phyloP scores from a whole-genome alignment of 139 green algal genomes.

The Haematococcus lacustris region DNA sequence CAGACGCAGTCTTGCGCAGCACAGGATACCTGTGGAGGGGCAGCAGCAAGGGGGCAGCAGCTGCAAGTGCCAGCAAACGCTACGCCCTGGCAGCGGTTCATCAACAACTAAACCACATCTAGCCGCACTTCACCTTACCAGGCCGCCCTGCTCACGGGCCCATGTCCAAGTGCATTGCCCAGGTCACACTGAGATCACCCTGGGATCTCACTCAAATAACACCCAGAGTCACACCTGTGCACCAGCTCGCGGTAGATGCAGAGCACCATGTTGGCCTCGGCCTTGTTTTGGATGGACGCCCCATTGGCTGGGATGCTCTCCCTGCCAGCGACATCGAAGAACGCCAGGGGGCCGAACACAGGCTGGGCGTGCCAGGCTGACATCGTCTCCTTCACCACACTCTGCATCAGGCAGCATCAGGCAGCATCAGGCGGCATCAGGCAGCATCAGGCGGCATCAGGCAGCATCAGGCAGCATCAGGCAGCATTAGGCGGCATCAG shows the following conservation, averaged over 20 bases:
- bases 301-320: slow-evolving; percentile 16
- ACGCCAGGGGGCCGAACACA: slow-evolving; percentile 70
- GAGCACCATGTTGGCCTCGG: slow-evolving; percentile 67
- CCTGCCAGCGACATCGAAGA: slow-evolving; percentile 69
- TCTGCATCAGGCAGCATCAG: slow-evolving; percentile 8
- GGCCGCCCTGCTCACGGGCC: too few species aligned
- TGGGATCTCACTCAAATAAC: not conserved
- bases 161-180: too few species aligned
- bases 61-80: too few species aligned
- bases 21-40: slow-evolving; percentile 45
- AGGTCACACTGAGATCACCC: too few species aligned
- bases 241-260: slow-evolving; percentile 42
- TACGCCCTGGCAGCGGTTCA: too few species aligned
- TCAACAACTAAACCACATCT: too few species aligned
- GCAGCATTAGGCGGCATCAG: too few species aligned
- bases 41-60: too few species aligned
- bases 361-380: slow-evolving; percentile 63
- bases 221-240: slow-evolving; percentile 17
- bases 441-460: too few species aligned
- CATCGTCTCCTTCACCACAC: slow-evolving; percentile 36
- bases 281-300: slow-evolving; percentile 31
- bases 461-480: too few species aligned
- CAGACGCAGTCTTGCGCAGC: slow-evolving; percentile 35
- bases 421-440: not conserved
- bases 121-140: too few species aligned